Evolutionary conservation across 2,329 filamentous ascomycete genomes (phyloP).

Genomic region (Kalaharituber pfeilii): DNA sequence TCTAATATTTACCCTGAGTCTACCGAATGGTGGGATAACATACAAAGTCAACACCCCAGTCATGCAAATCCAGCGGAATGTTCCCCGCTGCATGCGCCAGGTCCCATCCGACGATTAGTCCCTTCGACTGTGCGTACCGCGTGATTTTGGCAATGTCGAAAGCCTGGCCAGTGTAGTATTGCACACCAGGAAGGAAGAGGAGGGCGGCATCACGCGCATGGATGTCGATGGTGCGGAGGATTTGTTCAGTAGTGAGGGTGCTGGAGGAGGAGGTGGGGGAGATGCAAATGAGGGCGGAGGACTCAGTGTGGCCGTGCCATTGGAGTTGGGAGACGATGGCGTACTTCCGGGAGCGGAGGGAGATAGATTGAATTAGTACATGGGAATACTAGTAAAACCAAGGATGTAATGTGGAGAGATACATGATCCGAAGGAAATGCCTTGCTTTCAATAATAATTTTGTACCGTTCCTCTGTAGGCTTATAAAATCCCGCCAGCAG

Average conservation of each 20-base stretch:
- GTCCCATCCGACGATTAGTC: slow-evolving; percentile 69
- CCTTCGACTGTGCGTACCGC: slow-evolving; percentile 50
- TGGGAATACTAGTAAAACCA: too few relatives aligned
- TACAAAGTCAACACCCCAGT: slow-evolving; percentile 72
- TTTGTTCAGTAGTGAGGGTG: slow-evolving; percentile 52
- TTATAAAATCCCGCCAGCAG: slow-evolving; percentile 72
- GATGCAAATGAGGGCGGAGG: slow-evolving; percentile 30
- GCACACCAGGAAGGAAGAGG: slow-evolving; percentile 67
- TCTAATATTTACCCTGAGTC: neutral
- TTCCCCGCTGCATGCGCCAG: slow-evolving; percentile 77
- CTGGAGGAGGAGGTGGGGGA: slow-evolving; percentile 45
- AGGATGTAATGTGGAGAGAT: slow-evolving; percentile 23
- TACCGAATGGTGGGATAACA: neutral
- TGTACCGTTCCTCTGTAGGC: slow-evolving; percentile 45
- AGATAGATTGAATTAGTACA: too few relatives aligned
- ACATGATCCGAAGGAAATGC: slow-evolving; percentile 78
- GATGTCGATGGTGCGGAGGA: slow-evolving; percentile 54
- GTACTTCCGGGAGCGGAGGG: slow-evolving; percentile 38
- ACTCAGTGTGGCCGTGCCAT: slow-evolving; percentile 38
- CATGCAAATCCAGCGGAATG: slow-evolving; percentile 59
- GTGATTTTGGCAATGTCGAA: slow-evolving; percentile 74
- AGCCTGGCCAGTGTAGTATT: slow-evolving; percentile 82
- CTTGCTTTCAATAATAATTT: slow-evolving; percentile 77
- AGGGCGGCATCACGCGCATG: slow-evolving; percentile 58
- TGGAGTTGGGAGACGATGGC: slow-evolving; percentile 65